Conservation (phyloP, 2,329 filamentous ascomycete genomes). For the Xylariaceae sp. region DNA sequence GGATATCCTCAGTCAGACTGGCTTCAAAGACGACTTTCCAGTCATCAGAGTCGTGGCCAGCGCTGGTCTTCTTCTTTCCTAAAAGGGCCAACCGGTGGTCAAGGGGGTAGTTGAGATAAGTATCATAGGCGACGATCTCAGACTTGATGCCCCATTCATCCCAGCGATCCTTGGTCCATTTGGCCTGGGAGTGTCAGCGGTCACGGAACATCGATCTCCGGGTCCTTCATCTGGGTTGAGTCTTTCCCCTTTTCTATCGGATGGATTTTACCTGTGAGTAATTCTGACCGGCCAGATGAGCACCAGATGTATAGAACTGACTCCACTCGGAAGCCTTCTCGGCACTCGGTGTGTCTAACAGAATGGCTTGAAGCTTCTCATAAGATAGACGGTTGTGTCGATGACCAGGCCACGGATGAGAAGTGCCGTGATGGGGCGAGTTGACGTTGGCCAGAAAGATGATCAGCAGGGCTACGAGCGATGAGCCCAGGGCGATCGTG, state of each 20-base stretch:
- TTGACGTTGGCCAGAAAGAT: constrained; percentile 40
- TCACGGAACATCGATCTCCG: neutral
- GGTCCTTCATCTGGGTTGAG: neutral
- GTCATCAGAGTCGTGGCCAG: constrained; percentile 29
- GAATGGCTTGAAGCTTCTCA: constrained; percentile 49
- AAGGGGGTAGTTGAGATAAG: constrained; percentile 72
- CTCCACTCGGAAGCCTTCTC: constrained; percentile 64
- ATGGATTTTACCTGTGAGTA: constrained; percentile 53
- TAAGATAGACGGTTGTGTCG: constrained; percentile 37
- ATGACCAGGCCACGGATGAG: constrained; percentile 27
- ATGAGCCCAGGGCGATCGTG: constrained; percentile 54
- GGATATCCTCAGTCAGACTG: constrained; percentile 73
- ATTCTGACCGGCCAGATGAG: constrained; percentile 73
- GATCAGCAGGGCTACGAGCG: constrained; percentile 47
- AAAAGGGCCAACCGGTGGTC: constrained; percentile 65
- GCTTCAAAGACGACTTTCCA: constrained; percentile 73
- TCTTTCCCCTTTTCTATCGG: neutral
- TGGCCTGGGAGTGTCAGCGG: constrained; percentile 40
- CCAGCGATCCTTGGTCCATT: constrained; percentile 73
- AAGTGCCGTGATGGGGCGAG: constrained; percentile 21
- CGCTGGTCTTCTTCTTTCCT: constrained; percentile 40
- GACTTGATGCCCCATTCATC: constrained; percentile 63
- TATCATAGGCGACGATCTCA: constrained; percentile 64
- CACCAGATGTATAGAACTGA: constrained; percentile 69
- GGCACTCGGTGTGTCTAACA: constrained; percentile 54